A percentile compares a stretch with the other conserved stretches of the same genome.
Evolutionary conservation across 2,329 filamentous ascomycete genomes (phyloP).

Genomic region (Gyromitra esculenta): DNA sequence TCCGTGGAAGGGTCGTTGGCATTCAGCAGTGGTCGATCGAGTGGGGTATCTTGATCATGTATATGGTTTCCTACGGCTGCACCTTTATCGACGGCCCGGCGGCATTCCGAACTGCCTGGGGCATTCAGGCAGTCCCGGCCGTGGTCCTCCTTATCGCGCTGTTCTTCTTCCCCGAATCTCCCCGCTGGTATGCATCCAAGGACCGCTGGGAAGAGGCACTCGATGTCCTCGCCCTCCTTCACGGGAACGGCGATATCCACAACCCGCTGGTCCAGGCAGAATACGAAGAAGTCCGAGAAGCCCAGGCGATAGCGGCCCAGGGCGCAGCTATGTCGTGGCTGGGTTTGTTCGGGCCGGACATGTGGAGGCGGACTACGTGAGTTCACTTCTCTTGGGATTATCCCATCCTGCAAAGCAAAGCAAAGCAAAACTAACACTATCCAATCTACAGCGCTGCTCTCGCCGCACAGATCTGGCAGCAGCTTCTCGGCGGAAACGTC

Average conservation of each 20-base stretch:
- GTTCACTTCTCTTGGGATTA: neutral
- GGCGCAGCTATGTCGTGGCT: constrained; percentile 61
- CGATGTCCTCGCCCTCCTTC: constrained; percentile 67
- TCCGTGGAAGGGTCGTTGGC: constrained; percentile 62
- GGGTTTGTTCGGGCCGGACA: constrained; percentile 64
- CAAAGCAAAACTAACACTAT: neutral
- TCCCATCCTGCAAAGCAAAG: neutral
- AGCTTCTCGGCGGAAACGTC: constrained; percentile 68
- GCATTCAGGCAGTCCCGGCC: constrained; percentile 64
- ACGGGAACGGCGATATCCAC: constrained; percentile 67
- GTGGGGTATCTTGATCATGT: constrained; percentile 63
- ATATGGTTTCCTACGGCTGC: constrained; percentile 63
- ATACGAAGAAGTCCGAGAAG: constrained; percentile 66
- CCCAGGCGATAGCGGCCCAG: constrained; percentile 61
- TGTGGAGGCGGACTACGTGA: constrained; percentile 65
- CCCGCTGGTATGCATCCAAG: constrained; percentile 66
- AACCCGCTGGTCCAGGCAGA: constrained; percentile 69
- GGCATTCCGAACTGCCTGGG: constrained; percentile 67
- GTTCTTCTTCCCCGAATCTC: constrained; percentile 64
- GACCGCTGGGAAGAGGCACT: constrained; percentile 64
- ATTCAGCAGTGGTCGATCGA: constrained; percentile 63
- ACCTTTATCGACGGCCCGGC: constrained; percentile 62
- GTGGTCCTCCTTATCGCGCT: constrained; percentile 62
- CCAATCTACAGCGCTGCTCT: constrained; percentile 61
- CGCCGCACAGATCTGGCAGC: constrained; percentile 68